phyloP scores from a whole-genome alignment of 257 asterid species.

The Petunia axillaris region DNA sequence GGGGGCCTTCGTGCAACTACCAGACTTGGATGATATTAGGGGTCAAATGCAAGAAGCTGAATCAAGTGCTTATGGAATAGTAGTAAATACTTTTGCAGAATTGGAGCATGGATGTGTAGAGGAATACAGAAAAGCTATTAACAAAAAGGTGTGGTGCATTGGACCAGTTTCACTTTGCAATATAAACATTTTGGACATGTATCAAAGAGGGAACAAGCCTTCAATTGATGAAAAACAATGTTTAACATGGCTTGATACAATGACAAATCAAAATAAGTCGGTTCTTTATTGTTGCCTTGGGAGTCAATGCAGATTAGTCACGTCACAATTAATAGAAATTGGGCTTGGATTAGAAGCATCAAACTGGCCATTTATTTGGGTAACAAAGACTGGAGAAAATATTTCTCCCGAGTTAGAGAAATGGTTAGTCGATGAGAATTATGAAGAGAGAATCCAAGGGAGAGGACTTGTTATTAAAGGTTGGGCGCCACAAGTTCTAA shows the following conservation, averaged over 20 bases:
- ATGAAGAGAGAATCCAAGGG: constrained; percentile 45
- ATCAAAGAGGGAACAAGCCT: constrained; percentile 65
- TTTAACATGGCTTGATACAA: constrained; percentile 60
- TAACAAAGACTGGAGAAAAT: constrained; percentile 40
- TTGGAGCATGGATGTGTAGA: constrained; percentile 65
- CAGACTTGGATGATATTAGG: constrained; percentile 65
- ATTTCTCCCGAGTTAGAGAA: constrained; percentile 34
- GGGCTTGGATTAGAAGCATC: constrained; percentile 73
- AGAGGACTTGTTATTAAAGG: constrained; percentile 56
- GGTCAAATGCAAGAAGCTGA: constrained; percentile 75
- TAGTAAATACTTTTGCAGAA: constrained; percentile 59
- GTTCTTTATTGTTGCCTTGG: constrained; percentile 77
- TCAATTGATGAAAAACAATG: constrained; percentile 52
- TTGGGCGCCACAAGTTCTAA: constrained; percentile 59
- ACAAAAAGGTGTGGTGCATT: constrained; percentile 73
- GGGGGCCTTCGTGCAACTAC: constrained; percentile 58
- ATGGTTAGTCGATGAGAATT: constrained; percentile 44
- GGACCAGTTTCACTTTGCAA: constrained; percentile 78
- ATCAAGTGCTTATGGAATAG: constrained; percentile 59
- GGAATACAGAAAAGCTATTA: constrained; percentile 48
- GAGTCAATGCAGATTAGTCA: constrained; percentile 64
- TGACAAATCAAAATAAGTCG: constrained; percentile 27
- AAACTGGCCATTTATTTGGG: constrained; percentile 64
- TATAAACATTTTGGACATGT: constrained; percentile 48
- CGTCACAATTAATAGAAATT: constrained; percentile 58